These are phyloP conservation scores for Arachis hypogaea DNA, from an alignment of 306 rosid species.

Conservation along the genomic window DNA sequence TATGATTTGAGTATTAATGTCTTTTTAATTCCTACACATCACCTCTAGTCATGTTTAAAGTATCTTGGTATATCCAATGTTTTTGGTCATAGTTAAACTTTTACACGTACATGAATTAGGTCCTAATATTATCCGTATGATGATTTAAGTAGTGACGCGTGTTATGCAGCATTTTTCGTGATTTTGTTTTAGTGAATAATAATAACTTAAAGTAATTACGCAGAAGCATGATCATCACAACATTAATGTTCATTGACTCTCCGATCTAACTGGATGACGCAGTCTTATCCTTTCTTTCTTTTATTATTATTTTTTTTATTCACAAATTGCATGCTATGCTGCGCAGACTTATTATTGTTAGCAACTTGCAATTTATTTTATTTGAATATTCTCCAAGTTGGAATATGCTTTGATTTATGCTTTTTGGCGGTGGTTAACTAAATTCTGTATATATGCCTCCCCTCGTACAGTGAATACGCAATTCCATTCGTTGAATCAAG, in stretches of 20 bases:
- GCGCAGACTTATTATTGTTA: not conserved
- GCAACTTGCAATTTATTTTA: slow-evolving; percentile 9
- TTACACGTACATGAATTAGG: slow-evolving; percentile 25
- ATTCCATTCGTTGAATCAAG: slow-evolving; percentile 9
- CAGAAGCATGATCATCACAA: not conserved
- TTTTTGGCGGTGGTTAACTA: slow-evolving; percentile 12
- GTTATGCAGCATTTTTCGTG: not conserved
- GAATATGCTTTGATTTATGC: slow-evolving; percentile 26
- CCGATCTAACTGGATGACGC: not conserved
- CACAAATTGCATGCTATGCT: not conserved
- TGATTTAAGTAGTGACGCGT: not conserved
- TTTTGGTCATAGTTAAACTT: slow-evolving; percentile 4
- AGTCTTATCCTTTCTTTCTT: not conserved
- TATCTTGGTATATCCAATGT: not conserved
- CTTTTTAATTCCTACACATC: not conserved
- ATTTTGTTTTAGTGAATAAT: slow-evolving; percentile 3
- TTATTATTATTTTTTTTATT: too few species aligned
- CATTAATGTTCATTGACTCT: slow-evolving; percentile 24
- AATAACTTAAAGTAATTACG: not conserved
- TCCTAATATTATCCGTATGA: not conserved
- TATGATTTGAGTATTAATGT: not conserved
- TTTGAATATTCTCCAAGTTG: slow-evolving; percentile 17
- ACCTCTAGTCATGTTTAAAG: not conserved
- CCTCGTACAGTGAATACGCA: not conserved
- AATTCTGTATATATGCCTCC: not conserved